Evolutionary conservation across 345 rosid species (phyloP).

Genomic region (Triadica sebifera): DNA sequence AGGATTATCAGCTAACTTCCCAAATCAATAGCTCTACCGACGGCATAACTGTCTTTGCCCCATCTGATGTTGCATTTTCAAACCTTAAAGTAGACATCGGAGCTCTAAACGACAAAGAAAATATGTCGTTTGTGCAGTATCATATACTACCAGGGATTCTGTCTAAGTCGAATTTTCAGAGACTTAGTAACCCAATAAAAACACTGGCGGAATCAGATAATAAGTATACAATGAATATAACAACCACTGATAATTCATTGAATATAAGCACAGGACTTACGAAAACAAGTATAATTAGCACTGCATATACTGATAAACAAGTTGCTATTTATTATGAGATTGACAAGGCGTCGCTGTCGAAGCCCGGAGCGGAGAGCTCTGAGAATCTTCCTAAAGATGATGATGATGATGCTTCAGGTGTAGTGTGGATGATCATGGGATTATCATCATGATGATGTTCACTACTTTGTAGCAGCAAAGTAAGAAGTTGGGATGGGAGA

Average conservation of each 20-base stretch:
- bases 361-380: background rate
- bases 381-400: background rate
- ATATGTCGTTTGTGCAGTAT: slow-evolving; percentile 19
- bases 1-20: slow-evolving; percentile 13
- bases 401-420: slow-evolving; percentile 10
- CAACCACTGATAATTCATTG: slow-evolving; percentile 10
- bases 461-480: background rate
- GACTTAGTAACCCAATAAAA: slow-evolving; percentile 20
- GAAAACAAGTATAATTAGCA: slow-evolving; percentile 14
- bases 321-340: slow-evolving; percentile 24
- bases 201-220: slow-evolving; percentile 23
- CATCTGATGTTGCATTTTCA: slow-evolving; percentile 21
- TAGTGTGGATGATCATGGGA: background rate
- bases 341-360: slow-evolving; percentile 8
- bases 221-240: slow-evolving; percentile 12
- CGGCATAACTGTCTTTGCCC: slow-evolving; percentile 28
- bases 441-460: background rate
- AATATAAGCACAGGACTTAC: slow-evolving; percentile 18
- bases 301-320: slow-evolving; percentile 20
- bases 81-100: slow-evolving; percentile 10
- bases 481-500: background rate
- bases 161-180: slow-evolving; percentile 16
- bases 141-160: slow-evolving; percentile 14
- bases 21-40: slow-evolving; percentile 25
- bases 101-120: slow-evolving; percentile 14